Evolutionary conservation across 495 filamentous ascomycete species (phyloP).

Genomic region (Podospora comata): DNA sequence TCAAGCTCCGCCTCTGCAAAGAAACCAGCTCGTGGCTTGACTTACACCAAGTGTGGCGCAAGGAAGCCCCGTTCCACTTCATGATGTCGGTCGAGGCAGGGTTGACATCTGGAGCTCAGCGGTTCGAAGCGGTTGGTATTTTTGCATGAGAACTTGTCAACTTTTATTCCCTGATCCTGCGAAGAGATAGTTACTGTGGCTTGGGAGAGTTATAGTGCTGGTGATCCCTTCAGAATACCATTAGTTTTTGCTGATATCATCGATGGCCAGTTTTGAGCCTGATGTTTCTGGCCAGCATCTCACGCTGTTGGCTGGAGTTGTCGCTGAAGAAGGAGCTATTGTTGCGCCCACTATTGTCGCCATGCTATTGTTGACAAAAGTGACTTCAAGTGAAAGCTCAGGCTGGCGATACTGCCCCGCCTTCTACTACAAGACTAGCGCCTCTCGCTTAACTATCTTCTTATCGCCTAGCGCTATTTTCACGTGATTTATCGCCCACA

Average conservation of each 20-base stretch:
- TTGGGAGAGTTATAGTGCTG: not conserved
- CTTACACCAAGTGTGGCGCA: not conserved
- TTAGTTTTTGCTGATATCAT: not conserved
- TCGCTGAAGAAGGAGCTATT: not conserved
- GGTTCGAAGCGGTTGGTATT: not conserved
- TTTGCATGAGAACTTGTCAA: not conserved
- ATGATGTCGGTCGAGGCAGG: not conserved
- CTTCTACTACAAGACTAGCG: constrained; percentile 8
- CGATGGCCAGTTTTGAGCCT: not conserved
- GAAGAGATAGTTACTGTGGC: not conserved
- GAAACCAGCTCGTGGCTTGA: not conserved
- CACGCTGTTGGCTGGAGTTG: not conserved
- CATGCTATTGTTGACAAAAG: not conserved
- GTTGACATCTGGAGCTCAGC: not conserved
- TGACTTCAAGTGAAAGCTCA: not conserved
- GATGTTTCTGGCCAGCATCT: not conserved
- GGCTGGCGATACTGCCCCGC: constrained; percentile 12
- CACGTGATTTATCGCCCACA: constrained; percentile 31
- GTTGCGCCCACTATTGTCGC: not conserved
- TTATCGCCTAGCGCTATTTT: constrained; percentile 11
- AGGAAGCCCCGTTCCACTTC: not conserved
- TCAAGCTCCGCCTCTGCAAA: not conserved
- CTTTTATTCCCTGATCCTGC: not conserved
- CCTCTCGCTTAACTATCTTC: constrained; percentile 15
- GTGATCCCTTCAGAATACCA: not conserved